Percentiles rank a stretch among this genome's conserved stretches.
Evolutionary conservation across 495 filamentous ascomycete genomes (phyloP).

Genomic region (Chlorociboria aeruginascens): DNA sequence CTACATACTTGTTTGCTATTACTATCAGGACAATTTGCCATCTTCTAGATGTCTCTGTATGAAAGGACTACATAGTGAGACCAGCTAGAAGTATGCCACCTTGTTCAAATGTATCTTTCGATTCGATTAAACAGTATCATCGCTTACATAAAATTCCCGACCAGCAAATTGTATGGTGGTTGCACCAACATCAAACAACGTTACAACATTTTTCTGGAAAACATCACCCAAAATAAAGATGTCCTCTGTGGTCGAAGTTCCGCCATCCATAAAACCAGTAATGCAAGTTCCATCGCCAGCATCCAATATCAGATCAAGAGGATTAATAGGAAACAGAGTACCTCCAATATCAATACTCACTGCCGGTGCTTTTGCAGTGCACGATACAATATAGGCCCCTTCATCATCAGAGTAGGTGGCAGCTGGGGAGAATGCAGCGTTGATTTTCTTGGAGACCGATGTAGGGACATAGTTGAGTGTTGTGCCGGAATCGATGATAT

Average conservation of each 20-base stretch:
- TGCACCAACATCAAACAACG: constrained; percentile 45
- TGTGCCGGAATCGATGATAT: constrained; percentile 30
- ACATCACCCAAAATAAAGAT: constrained; percentile 44
- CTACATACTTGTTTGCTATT: no score
- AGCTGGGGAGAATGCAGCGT: constrained; percentile 36
- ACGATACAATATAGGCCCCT: constrained; percentile 38
- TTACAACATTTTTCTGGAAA: constrained; percentile 53
- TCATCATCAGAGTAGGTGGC: constrained; percentile 24
- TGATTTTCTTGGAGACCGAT: constrained; percentile 37
- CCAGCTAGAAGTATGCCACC: no score
- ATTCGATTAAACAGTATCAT: background rate
- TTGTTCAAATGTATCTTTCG: no score
- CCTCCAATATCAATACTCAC: constrained; percentile 38
- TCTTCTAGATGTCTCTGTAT: no score
- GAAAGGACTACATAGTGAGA: no score
- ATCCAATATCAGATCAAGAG: constrained; percentile 38
- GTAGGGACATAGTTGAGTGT: constrained; percentile 29
- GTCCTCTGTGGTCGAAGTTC: constrained; percentile 12
- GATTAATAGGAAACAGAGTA: constrained; percentile 38
- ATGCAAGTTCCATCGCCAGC: constrained; percentile 28
- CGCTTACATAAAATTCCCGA: background rate
- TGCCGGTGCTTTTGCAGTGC: constrained; percentile 38
- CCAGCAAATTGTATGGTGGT: constrained; percentile 35
- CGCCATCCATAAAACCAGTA: constrained; percentile 29
- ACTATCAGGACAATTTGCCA: no score